phyloP scores from a whole-genome alignment of 1,284 basidiomycete species.

The Quambalaria eucalypti region DNA sequence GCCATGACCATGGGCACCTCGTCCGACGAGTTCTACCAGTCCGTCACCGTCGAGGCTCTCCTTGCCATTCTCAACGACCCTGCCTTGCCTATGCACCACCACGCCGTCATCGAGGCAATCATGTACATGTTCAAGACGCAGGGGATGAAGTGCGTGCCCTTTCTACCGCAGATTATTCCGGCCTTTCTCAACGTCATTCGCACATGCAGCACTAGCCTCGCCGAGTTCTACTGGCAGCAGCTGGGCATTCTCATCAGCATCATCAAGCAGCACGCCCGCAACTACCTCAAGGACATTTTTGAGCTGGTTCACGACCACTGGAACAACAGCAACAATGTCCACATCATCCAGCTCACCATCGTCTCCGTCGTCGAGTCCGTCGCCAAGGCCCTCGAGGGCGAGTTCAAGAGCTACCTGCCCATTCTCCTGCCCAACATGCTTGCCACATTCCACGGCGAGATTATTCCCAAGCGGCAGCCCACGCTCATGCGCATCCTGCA shows the following conservation, averaged over 20 bases:
- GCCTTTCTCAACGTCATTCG: constrained; percentile 86
- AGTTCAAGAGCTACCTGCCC: constrained; percentile 96
- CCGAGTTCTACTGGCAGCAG: constrained; percentile 93
- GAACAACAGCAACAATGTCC: constrained; percentile 54
- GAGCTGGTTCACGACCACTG: constrained; percentile 44
- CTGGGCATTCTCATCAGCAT: constrained; percentile 91
- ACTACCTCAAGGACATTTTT: constrained; percentile 49
- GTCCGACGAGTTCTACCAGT: constrained; percentile 90
- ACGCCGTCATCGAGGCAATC: constrained; percentile 85
- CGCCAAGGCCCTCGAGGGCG: constrained; percentile 89
- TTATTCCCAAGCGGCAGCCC: constrained; percentile 50
- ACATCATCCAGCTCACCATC: constrained; percentile 71
- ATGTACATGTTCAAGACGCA: constrained; percentile 99
- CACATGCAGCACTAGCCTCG: constrained; percentile 64
- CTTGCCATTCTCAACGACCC: constrained; percentile 71
- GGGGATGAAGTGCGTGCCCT: constrained; percentile 88
- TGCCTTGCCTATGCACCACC: constrained; percentile 55
- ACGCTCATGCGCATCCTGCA: constrained; percentile 84
- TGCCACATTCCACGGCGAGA: constrained; percentile 58
- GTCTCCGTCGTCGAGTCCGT: constrained; percentile 88
- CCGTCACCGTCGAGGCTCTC: constrained; percentile 83
- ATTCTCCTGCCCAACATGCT: constrained; percentile 81
- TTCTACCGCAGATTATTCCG: constrained; percentile 91
- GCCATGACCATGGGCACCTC: constrained; percentile 51
- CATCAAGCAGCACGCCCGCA: constrained; percentile 95